Base-by-base conservation (phyloP, 192 early-diverging fungal genomes). In the Backusella parvicylindrica region DNA sequence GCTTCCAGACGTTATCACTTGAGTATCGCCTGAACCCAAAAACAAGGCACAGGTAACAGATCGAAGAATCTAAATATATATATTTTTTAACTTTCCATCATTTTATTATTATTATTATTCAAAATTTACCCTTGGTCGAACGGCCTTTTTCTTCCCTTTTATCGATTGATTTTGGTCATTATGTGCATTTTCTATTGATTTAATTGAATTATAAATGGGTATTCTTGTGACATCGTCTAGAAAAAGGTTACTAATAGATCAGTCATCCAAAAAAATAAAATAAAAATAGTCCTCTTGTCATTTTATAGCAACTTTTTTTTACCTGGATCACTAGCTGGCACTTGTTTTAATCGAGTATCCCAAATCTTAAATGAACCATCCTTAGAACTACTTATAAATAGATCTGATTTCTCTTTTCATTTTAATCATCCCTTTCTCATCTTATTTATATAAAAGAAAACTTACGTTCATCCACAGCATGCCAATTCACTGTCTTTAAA, bases 401-500 rank as follows among this genome's bases (percentile, higher is more conserved):
- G n/a, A 69, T 77, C 79, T 81, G 53, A 23, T 40, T n/a, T n/a
- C 8, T 6, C 16, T 40, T 23, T 3, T 43, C 21, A 40, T 26
- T 60, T 38, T 6, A 63, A 76, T 76, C 11, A 40, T 28, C n/a
- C 38, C 21, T 47, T 23, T 11, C 37, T 3, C 40, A 69, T 2
- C 31, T 43, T 31, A 1, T 73, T 32, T 53, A 16, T 1, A 50
- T 79, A 73, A 12, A 11, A 3, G 6, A n/a, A 0, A 26, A 81
- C 91, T 79, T 81, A 92, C 92, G 79, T 23, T 84, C 84, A 67
- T 93, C 86, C 1, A 26, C 38, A 18, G 82, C 83, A 71, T 86
- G 84, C 83, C 86, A 88, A 38, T 90, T 85, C 8, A 93, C 86
- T 18, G 91, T 86, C 65, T 92, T 92, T 23, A 98, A 85, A 28